A percentile compares a stretch with the other conserved stretches of the same genome.
phyloP scores from a whole-genome alignment of 2,329 filamentous ascomycete genomes.

The Fusarium robinianum region DNA sequence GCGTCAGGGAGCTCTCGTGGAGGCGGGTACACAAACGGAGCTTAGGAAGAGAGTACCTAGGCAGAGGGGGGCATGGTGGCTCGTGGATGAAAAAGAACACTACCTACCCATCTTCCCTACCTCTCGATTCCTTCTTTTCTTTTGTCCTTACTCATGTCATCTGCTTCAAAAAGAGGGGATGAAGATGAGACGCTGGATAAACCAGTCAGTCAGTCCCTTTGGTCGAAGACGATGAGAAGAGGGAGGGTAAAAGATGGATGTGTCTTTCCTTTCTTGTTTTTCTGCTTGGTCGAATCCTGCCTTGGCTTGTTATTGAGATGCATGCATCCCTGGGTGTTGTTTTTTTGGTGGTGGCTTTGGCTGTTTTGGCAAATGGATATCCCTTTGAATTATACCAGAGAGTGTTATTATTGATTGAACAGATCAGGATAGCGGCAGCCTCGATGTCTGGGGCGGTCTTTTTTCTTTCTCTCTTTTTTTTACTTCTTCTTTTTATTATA shows the following conservation, averaged over 20 bases:
- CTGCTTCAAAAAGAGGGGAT: too few relatives aligned
- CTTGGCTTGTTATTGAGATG: constrained; percentile 21
- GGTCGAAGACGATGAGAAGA: constrained; percentile 11
- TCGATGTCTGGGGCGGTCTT: constrained; percentile 6
- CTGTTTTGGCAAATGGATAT: constrained; percentile 34
- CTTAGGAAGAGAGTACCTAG: constrained; percentile 10
- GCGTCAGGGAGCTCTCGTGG: constrained; percentile 40
- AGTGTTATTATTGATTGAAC: constrained; percentile 11
- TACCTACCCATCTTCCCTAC: too few relatives aligned
- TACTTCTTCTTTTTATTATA: constrained; percentile 3
- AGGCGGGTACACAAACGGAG: constrained; percentile 43
- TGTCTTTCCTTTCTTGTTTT: too few relatives aligned
- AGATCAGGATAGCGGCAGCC: constrained; percentile 22
- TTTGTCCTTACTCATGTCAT: too few relatives aligned
- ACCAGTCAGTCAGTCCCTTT: too few relatives aligned
- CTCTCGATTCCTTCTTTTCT: too few relatives aligned
- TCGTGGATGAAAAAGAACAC: too few relatives aligned
- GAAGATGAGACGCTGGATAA: too few relatives aligned
- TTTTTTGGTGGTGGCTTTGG: constrained; percentile 19
- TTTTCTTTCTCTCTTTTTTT: constrained; percentile 11
- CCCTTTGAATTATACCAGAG: constrained; percentile 35
- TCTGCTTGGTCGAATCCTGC: constrained; percentile 17
- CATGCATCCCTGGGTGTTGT: constrained; percentile 31
- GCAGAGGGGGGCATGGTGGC: constrained; percentile 1
- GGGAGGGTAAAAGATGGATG: constrained; percentile 6